Evolutionary conservation across 2,329 filamentous ascomycete genomes (phyloP), one percentile per base, ranked within the genome.

Genomic region (Emergomyces pasteurianus): DNA sequence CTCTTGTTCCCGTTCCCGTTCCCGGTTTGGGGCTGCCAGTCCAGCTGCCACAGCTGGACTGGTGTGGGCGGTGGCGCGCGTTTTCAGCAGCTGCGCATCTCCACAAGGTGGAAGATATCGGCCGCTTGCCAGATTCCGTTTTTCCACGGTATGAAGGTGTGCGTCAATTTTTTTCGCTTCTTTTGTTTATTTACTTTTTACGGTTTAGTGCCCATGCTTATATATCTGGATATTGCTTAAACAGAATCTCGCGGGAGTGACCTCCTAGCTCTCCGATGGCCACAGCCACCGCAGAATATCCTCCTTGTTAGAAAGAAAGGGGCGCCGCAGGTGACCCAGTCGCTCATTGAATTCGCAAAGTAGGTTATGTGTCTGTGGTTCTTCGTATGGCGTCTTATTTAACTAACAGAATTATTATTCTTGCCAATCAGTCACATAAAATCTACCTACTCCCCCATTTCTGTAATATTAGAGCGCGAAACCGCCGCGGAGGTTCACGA

Each of bases 381-480:
- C 9, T 28, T 18, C 28, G 6, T 18, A 31, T 52, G 14, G 18
- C 8, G 31, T 18, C 18, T 31, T 0, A n/a, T 34, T 52, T 31
- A 52, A 16, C 34, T 18, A 52, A 59, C 58, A 7, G 2, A 7
- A 23, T 52, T 52, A n/a, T 31, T 12, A n/a, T 34, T 14, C 2
- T 10, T n/a, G n/a, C 28, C 49, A n/a, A 34, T 0, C 65, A 87
- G 83, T 67, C 88, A 97, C 73, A 83, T 96, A 62, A 83, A 86
- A 66, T 80, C 79, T 63, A 89, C 90, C 62, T 96, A 97, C 73
- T 87, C 90, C 0, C 83, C 83, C 58, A 83, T 92, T 64, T 88
- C 90, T 68, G 80, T 97, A 56, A 83, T 97, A 12, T 86, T 97
- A 66, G 94, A 97, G 74, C 85, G 83, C 2, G 80, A 85, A 56